A percentile compares a stretch with the other conserved stretches of the same genome.
Evolutionary conservation across 2,329 filamentous ascomycete species (phyloP).

Genomic region (Fonsecaea nubica): DNA sequence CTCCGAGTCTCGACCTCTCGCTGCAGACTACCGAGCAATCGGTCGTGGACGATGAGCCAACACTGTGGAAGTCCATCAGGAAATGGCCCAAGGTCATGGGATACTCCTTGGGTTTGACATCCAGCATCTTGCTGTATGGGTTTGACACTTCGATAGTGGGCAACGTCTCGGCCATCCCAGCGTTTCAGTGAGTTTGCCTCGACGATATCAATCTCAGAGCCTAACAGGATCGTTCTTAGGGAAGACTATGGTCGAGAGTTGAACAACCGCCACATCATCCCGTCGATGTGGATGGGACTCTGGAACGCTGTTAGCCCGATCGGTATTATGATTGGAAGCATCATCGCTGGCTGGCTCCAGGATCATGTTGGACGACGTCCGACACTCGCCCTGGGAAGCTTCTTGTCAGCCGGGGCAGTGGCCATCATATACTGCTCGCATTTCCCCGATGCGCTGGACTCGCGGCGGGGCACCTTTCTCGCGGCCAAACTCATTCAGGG

Average conservation of each 20-base stretch:
- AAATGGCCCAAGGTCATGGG: slow-evolving; percentile 32
- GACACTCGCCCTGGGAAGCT: slow-evolving; percentile 47
- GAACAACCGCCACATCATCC: slow-evolving; percentile 47
- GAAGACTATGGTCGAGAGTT: slow-evolving; percentile 46
- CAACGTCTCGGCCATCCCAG: slow-evolving; percentile 42
- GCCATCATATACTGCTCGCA: slow-evolving; percentile 48
- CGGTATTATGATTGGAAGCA: slow-evolving; percentile 49
- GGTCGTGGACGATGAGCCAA: slow-evolving; percentile 18
- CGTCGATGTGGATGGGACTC: slow-evolving; percentile 54
- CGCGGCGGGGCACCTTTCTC: slow-evolving; percentile 51
- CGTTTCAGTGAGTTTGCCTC: slow-evolving; percentile 38
- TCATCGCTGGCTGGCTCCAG: slow-evolving; percentile 50
- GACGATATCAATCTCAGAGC: background rate
- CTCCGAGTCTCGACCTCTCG: slow-evolving; percentile 12
- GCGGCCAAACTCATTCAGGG: slow-evolving; percentile 57
- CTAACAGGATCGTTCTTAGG: slow-evolving; percentile 7
- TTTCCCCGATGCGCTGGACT: slow-evolving; percentile 37
- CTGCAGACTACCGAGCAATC: slow-evolving; percentile 10
- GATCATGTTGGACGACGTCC: slow-evolving; percentile 51
- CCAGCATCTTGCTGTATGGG: slow-evolving; percentile 44
- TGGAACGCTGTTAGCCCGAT: slow-evolving; percentile 53
- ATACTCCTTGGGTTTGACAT: slow-evolving; percentile 30
- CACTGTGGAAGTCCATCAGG: slow-evolving; percentile 27
- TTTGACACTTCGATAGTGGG: slow-evolving; percentile 46
- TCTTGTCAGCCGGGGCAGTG: slow-evolving; percentile 49